Evolutionary conservation across 2,329 filamentous ascomycete species (phyloP).

Genomic region (Aspergillus luchuensis): DNA sequence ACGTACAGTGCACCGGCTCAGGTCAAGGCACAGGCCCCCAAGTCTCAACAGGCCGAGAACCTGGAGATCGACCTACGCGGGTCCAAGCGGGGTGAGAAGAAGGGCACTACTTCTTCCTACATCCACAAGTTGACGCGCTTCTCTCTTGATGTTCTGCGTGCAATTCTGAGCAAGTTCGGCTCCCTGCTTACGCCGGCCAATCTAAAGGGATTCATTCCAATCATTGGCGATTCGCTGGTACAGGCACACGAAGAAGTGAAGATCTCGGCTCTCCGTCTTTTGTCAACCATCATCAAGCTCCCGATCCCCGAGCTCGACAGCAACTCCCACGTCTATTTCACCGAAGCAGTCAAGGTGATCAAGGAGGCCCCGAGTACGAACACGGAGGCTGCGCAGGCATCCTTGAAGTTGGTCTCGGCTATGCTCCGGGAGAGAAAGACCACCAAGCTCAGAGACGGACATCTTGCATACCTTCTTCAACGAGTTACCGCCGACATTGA

Average conservation of each 20-base stretch:
- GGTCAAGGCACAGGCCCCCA: constrained; percentile 27
- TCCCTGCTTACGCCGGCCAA: constrained; percentile 77
- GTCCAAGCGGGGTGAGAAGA: constrained; percentile 71
- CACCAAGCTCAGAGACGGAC: constrained; percentile 74
- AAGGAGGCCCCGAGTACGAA: constrained; percentile 76
- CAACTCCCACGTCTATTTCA: constrained; percentile 74
- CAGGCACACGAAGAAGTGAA: constrained; percentile 90
- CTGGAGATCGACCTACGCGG: constrained; percentile 79
- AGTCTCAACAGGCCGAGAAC: constrained; percentile 45
- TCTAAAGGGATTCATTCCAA: constrained; percentile 79
- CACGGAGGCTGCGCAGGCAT: constrained; percentile 81
- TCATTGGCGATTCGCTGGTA: constrained; percentile 83
- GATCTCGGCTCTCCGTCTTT: constrained; percentile 79
- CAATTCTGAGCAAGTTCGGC: constrained; percentile 83
- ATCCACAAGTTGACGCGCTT: constrained; percentile 87
- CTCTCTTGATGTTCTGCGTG: constrained; percentile 80
- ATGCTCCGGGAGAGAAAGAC: constrained; percentile 79
- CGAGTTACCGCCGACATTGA: constrained; percentile 87
- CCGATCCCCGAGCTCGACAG: constrained; percentile 71
- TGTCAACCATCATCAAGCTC: constrained; percentile 82
- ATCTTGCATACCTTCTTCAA: constrained; percentile 78
- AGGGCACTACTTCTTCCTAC: constrained; percentile 73
- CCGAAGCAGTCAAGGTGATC: constrained; percentile 80
- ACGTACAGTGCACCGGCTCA: constrained; percentile 69
- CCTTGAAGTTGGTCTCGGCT: constrained; percentile 82